Base-by-base conservation (phyloP, 2,329 filamentous ascomycete species). In the Sporothrix brasiliensis region DNA sequence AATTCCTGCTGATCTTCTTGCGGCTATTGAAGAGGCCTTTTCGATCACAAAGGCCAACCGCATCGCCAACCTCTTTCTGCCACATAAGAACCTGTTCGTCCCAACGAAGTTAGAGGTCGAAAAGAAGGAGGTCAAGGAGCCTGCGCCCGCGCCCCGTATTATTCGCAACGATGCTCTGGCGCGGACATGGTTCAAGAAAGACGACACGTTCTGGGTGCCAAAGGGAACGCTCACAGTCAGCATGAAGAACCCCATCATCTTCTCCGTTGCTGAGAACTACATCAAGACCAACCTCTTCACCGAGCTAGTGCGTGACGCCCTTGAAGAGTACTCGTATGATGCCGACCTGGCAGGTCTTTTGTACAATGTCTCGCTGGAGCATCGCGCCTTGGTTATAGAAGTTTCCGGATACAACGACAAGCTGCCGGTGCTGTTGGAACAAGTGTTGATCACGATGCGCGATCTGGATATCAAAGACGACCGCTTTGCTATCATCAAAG, bases 201-300 rank as follows among this genome's bases (percentile, higher is more conserved):
- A 99, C 76, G 95, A 99, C 76, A 93, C 90, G 0, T 99, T 98
- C 80, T 98, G 94, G 94, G 95, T 98, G 11, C 95, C 95, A 10
- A 97, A 97, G 79, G 95, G 92, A 3, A 95, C 93, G 71, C 83
- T 98, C 21, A 87, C 93, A 74, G 88, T 97, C 73, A 92, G 90
- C 75, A 85, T 96, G 74, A 88, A 90, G 75, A 97, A 90, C 71
- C 91, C 93, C 0, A 81, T 97, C 60, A 89, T 92, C n/a, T 89
- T 89, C 78, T 87, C 92, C 1, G 93, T 92, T 4, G 91, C 93
- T 1, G 89, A 91, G 70, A 94, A 91, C 73, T 85, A 88, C 44
- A 89, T 96, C 72, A 93, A 95, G 77, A 87, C 91, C 2, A 89
- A 88, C 70, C 80, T 99, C 5, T 97, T 92, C 78, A 91, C 91